Evolutionary conservation across 805 yeast genomes (phyloP).

Genomic region (Dipodascus albidus): DNA sequence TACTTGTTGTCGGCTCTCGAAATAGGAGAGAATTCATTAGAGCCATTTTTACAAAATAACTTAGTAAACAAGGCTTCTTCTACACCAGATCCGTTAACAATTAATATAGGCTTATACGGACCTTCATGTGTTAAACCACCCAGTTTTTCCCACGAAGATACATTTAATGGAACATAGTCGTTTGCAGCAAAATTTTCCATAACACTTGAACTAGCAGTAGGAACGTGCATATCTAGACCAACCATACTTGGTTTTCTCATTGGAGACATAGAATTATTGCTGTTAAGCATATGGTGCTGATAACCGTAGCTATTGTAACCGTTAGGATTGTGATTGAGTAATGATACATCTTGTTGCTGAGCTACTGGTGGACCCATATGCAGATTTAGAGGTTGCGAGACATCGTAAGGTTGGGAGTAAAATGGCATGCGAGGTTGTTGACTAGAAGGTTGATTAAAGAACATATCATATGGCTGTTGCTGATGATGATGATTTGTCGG

Average conservation of each 20-base stretch:
- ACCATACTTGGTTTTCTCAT: not conserved
- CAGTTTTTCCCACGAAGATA: not conserved
- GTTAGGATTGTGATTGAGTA: not conserved
- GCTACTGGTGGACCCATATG: not conserved
- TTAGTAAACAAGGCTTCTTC: not conserved
- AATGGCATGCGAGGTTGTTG: not conserved
- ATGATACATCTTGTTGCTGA: not conserved
- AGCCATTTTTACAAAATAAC: not conserved
- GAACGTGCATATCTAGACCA: not conserved
- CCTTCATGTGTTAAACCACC: not conserved
- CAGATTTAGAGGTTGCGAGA: not conserved
- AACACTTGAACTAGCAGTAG: not conserved
- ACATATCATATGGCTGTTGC: not conserved
- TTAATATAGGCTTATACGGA: not conserved
- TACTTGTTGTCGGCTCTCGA: not conserved
- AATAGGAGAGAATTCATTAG: not conserved
- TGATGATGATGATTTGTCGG: not conserved
- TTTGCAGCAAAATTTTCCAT: not conserved
- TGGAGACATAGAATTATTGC: not conserved
- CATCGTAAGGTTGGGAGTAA: not conserved
- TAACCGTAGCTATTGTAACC: not conserved
- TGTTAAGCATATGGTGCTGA: not conserved
- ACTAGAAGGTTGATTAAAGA: not conserved
- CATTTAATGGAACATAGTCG: not conserved
- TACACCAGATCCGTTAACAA: not conserved